Evolutionary conservation across 768 basidiomycete genomes (phyloP), one percentile per base, ranked within the genome.

Genomic region (Sporobolomyces roseus): DNA sequence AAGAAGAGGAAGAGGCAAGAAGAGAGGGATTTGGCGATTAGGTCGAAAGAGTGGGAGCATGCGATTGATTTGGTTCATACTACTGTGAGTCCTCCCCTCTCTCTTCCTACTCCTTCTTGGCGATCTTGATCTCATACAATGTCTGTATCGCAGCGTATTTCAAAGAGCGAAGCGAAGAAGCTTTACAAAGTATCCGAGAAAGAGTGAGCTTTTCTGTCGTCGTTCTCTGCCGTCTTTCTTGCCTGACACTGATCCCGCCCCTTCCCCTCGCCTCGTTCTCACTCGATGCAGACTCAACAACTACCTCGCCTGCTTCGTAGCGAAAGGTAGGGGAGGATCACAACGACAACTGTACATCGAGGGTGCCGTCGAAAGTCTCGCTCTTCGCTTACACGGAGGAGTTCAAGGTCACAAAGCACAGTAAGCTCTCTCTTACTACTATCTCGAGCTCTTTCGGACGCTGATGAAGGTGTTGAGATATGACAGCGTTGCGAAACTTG

Each of bases 301-400:
- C 27, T 59, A 29, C 41, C 43, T 46, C 25, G 19, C 38, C 16
- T 41, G 41, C 16, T 59, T 19, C 23, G 30, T 49, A 13, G 58
- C 52, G 2, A 27, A 30, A 32, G 27, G 19, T 2, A 32, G 29
- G 52, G 46, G 14, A 27, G 55, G 19, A 33, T 56, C 13, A 51
- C 53, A 54, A 32, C 36, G 35, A 51, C 5, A 35, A 30, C 52
- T 69, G 9, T 64, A 61, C 52, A 2, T 61, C 63, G 68, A 69
- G n/a, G 45, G 50, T 10, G 58, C 56, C 14, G 63, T 69, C 51
- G 62, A 69, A 49, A 17, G 43, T 23, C 43, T 60, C 17, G 68
- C 68, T 10, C 46, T 60, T 58, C 45, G 50, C 10, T 16, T 61
- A 1, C 68, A 69, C 46, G 62, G 62, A 25, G 68, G 68, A 30